Evolutionary conservation across 805 yeast species (phyloP).

Genomic region (Torulaspora maleeae): DNA sequence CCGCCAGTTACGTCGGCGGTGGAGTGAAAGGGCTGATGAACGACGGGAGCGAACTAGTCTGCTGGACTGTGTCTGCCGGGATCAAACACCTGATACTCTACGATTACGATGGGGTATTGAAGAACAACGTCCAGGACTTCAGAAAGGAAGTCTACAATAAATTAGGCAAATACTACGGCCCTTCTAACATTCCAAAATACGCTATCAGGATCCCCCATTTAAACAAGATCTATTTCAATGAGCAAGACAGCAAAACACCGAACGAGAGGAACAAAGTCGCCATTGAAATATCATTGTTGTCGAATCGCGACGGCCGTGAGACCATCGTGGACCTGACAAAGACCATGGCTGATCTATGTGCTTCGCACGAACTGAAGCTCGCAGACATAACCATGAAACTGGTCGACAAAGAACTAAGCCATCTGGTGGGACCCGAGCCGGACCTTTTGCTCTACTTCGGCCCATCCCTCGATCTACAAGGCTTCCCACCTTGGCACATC

Average conservation of each 20-base stretch:
- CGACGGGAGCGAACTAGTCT: constrained; percentile 68
- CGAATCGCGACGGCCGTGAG: constrained; percentile 80
- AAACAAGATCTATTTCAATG: constrained; percentile 41
- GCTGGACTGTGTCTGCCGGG: constrained; percentile 93
- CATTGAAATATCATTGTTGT: constrained; percentile 61
- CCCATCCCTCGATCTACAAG: constrained; percentile 84
- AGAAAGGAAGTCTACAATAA: constrained; percentile 53
- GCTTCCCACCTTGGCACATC: constrained; percentile 97
- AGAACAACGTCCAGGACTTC: constrained; percentile 50
- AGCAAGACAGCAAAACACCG: constrained; percentile 33
- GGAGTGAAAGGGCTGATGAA: constrained; percentile 78
- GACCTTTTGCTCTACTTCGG: constrained; percentile 81
- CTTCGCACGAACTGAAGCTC: constrained; percentile 52
- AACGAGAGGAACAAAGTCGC: constrained; percentile 39
- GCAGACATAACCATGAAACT: constrained; percentile 69
- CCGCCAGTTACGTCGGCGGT: constrained; percentile 82
- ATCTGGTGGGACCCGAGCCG: constrained; percentile 86
- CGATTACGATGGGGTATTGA: constrained; percentile 71
- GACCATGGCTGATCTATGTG: constrained; percentile 74
- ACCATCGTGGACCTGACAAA: constrained; percentile 84
- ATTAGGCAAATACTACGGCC: constrained; percentile 69
- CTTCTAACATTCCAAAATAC: constrained; percentile 58
- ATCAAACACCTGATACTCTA: constrained; percentile 65
- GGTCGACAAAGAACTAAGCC: constrained; percentile 67
- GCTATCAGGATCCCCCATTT: constrained; percentile 64